Base-by-base conservation (phyloP, 345 rosid genomes). In the Firmiana major region DNA sequence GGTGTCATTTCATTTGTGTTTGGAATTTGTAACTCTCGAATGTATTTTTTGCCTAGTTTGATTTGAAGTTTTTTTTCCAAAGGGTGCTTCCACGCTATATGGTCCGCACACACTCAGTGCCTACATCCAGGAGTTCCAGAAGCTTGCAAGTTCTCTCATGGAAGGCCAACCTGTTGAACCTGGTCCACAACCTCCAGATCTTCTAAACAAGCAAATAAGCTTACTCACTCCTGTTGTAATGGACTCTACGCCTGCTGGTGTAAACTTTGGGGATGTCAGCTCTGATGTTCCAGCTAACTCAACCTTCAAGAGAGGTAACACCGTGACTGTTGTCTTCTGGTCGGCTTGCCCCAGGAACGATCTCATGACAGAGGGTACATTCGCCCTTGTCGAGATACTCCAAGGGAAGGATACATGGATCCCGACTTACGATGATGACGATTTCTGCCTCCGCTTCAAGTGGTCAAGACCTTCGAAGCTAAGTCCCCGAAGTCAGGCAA, bases 341-440 rank as follows among this genome's bases (percentile, higher is more conserved):
- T 89, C 98, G 22, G 97, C 92, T 73, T 97, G 97, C 82, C 99
- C 97, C 8, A 86, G 98, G 84, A 97, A 94, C 77, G 98, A 97
- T 84, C 88, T 92, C 26, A 82, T 97, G 93, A 89, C 93, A 0
- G 98, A 94, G 84, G 99, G 99, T 16, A 97, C 98, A 76, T 94
- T 92, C 77, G 77, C 94, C n/a, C 89, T 97, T 58, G 97, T 94
- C 70, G 99, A 97, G 87, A 86, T 73, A 46, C 88, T 92, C 81
- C 90, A 85, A 48, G 90, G 86, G 45, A 83, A 80, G 75, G 97
- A 87, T 66, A 87, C 79, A 2, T 97, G 99, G 99, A 81, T 86
- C 63, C 98, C 97, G 2, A 87, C 87, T 66, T 92, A 90, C 10
- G 99, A 94, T 17, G 99, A 97, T 0, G 99, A 97, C 74, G 98